Conservation (phyloP, 2,329 filamentous ascomycete genomes). For the Alternaria tenuissima region DNA sequence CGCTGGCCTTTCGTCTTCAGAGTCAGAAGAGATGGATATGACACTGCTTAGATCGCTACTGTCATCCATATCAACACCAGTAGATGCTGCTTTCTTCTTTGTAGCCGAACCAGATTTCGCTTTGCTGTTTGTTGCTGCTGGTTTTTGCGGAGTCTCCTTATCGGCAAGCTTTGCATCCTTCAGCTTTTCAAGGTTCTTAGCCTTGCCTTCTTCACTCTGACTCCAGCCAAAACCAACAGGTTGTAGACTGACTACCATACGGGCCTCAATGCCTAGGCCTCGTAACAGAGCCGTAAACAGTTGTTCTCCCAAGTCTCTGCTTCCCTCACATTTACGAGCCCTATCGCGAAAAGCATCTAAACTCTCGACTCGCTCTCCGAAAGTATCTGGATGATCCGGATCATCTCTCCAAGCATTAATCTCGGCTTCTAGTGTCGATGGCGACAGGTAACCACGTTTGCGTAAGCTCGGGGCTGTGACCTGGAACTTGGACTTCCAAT, state of each 20-base stretch:
- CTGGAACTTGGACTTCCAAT: constrained; percentile 87
- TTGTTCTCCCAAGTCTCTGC: constrained; percentile 86
- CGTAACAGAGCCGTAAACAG: constrained; percentile 87
- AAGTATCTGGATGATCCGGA: constrained; percentile 66
- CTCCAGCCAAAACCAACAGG: constrained; percentile 90
- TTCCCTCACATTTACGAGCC: constrained; percentile 78
- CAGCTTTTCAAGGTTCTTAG: constrained; percentile 48
- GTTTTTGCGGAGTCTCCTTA: not conserved
- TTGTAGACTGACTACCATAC: constrained; percentile 85
- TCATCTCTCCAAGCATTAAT: constrained; percentile 73
- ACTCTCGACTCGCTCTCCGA: constrained; percentile 78
- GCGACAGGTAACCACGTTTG: constrained; percentile 88
- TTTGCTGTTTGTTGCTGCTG: constrained; percentile 10
- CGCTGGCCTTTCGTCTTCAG: constrained; percentile 61
- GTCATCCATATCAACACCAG: constrained; percentile 51
- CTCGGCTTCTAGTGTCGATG: constrained; percentile 77
- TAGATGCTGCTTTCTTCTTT: constrained; percentile 7
- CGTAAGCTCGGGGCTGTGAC: constrained; percentile 80
- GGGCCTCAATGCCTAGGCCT: constrained; percentile 80
- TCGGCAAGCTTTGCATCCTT: constrained; percentile 14
- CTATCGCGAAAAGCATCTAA: constrained; percentile 72
- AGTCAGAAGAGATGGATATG: constrained; percentile 57
- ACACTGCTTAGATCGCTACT: constrained; percentile 53
- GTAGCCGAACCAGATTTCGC: constrained; percentile 10
- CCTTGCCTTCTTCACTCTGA: constrained; percentile 79